Evolutionary conservation across 2,329 filamentous ascomycete species (phyloP), one percentile per base, ranked within the genome.

Genomic region (Pseudocercospora pini-densiflorae): DNA sequence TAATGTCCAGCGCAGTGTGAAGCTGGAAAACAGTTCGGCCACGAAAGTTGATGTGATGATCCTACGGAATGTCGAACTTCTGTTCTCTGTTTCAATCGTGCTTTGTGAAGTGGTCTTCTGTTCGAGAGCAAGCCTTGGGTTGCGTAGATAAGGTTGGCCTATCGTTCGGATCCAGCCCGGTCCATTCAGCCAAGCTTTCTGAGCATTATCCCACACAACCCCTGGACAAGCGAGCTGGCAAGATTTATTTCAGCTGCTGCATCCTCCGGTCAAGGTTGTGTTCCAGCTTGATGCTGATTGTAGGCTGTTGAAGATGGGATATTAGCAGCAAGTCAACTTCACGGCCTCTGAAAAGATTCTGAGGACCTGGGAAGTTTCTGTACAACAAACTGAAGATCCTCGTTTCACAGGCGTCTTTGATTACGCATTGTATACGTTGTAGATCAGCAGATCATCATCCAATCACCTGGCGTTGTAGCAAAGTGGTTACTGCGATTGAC

Each of bases 401-500:
- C 33, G 14, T 14, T 5, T 36, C 12, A 12, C 3, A 36, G 33
- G 2, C 4, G 27, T 14, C 3, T 5, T n/a, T 31, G 10, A 7
- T 19, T 9, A 43, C n/a, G 31, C 9, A 2, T 45, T n/a, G 24
- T 40, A 40, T 58, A 54, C 23, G 16, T 4, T 8, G 1, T 8
- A 7, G 9, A 21, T 2, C 21, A 12, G 1, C 16, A 16, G 5
- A 43, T 9, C 8, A 21, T 7, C 21, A 43, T 59, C 33, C 31
- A 59, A 55, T 55, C 27, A 55, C 16, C 10, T 55, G 72, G 72
- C 72, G 71, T 66, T 68, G 69, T 74, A 71, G 72, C 71, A 68
- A 72, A 74, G 72, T 64, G 62, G 57, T 59, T 64, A 75, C 64
- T 71, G 73, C 74, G 73, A 75, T 72, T 74, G 74, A 75, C 73